These are phyloP conservation scores for Trypanosoma conorhini DNA, from an alignment of 208 protist species.

Conservation along the genomic window DNA sequence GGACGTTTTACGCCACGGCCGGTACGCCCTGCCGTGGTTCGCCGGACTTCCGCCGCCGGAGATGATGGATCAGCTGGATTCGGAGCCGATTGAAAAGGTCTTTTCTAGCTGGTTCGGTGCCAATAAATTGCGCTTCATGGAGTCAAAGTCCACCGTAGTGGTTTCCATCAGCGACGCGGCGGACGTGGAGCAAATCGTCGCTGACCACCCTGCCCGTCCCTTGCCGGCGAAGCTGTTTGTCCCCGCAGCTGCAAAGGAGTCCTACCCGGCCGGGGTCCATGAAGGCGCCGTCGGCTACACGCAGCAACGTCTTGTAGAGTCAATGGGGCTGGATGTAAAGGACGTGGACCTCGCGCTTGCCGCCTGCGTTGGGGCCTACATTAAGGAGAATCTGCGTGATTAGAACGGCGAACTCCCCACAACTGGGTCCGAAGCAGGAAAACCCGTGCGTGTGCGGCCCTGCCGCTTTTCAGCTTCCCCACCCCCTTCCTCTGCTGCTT, in stretches of 20 bases:
- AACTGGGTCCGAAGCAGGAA: too few relatives aligned
- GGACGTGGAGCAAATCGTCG: slow-evolving; percentile 35
- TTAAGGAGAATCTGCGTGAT: slow-evolving; percentile 17
- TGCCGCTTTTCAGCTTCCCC: too few relatives aligned
- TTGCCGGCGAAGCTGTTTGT: slow-evolving; percentile 51
- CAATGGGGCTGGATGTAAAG: slow-evolving; percentile 15
- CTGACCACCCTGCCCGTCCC: slow-evolving; percentile 42
- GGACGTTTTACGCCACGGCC: slow-evolving; percentile 50
- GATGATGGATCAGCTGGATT: slow-evolving; percentile 42
- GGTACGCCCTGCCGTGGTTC: slow-evolving; percentile 58
- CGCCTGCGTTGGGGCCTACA: slow-evolving; percentile 28
- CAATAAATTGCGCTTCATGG: slow-evolving; percentile 38
- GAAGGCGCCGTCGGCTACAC: slow-evolving; percentile 56
- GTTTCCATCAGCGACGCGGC: slow-evolving; percentile 58
- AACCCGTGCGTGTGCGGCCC: too few relatives aligned
- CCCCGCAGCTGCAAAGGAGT: slow-evolving; percentile 29
- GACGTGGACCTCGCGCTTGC: slow-evolving; percentile 27
- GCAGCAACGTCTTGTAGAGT: slow-evolving; percentile 36
- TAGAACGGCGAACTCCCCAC: too few relatives aligned
- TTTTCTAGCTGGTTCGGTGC: slow-evolving; percentile 35
- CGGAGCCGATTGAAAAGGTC: slow-evolving; percentile 44
- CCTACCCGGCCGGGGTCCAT: slow-evolving; percentile 41
- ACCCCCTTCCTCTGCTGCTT: too few relatives aligned
- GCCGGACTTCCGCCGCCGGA: slow-evolving; percentile 28
- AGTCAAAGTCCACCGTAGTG: slow-evolving; percentile 53